These are phyloP conservation scores for Zizania palustris DNA, from an alignment of 202 grass and related monocot species.

Conservation along the genomic window DNA sequence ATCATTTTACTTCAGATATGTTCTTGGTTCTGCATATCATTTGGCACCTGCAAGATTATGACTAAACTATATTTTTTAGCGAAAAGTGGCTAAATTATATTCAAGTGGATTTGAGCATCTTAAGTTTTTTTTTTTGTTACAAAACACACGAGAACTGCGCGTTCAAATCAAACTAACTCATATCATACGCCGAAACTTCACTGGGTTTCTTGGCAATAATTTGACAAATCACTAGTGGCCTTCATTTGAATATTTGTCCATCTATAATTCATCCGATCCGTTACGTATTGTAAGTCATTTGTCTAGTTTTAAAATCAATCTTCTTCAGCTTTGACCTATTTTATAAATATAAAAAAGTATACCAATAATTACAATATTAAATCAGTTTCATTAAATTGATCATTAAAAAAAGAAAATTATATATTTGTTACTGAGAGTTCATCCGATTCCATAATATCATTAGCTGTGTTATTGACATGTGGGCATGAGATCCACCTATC, in stretches of 20 bases:
- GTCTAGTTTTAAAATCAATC: too few relatives aligned
- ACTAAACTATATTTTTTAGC: not conserved
- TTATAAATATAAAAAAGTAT: too few relatives aligned
- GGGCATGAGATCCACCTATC: too few relatives aligned
- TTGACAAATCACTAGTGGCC: slow-evolving; percentile 33
- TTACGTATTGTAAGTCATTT: too few relatives aligned
- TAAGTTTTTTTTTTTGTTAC: not conserved
- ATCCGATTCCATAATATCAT: too few relatives aligned
- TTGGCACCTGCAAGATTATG: slow-evolving; percentile 1
- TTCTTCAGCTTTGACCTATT: too few relatives aligned
- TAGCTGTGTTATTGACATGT: too few relatives aligned
- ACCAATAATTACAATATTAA: too few relatives aligned
- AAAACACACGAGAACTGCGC: not conserved
- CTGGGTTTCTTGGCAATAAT: slow-evolving; percentile 15
- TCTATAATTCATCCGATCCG: slow-evolving; percentile 24
- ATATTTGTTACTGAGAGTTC: too few relatives aligned
- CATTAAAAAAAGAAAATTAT: too few relatives aligned
- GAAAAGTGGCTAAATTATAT: not conserved
- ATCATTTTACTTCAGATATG: slow-evolving; percentile 10
- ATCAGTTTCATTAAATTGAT: too few relatives aligned
- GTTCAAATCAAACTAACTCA: slow-evolving; percentile 40
- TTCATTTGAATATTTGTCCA: slow-evolving; percentile 55
- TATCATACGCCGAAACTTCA: not conserved
- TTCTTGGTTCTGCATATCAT: not conserved
- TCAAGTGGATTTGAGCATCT: slow-evolving; percentile 18